These are phyloP conservation scores for Torulaspora globosa DNA, from an alignment of 1,139 yeast species.

Conservation along the genomic window DNA sequence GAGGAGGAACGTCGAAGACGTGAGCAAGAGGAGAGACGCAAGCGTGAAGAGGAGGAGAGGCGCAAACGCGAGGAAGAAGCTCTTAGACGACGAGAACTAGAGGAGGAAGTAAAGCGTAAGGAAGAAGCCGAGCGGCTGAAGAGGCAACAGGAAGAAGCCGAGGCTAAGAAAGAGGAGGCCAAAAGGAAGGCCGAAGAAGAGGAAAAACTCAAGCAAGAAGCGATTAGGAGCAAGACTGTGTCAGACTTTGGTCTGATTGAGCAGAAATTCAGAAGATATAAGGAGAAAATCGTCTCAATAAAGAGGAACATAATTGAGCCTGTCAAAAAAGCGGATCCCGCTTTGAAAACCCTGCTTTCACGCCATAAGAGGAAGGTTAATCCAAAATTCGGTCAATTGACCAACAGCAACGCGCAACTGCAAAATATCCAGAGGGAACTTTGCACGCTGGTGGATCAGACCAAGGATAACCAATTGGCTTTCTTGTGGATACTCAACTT, in stretches of 20 bases:
- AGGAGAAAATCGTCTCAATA: conserved; percentile 53
- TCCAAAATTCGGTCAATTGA: conserved; percentile 87
- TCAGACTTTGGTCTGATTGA: conserved; percentile 39
- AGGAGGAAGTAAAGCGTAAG: conserved; percentile 14
- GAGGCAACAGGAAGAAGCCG: conserved; percentile 11
- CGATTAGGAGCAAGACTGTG: conserved; percentile 13
- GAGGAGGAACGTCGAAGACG: conserved; percentile 19
- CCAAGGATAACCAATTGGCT: conserved; percentile 48
- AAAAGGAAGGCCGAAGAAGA: conserved; percentile 18
- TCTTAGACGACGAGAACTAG: conserved; percentile 8
- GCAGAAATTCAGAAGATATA: conserved; percentile 48
- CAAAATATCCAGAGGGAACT: conserved; percentile 51
- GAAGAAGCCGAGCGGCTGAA: conserved; percentile 12
- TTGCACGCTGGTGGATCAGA: conserved; percentile 44
- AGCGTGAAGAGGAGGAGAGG: conserved; percentile 17
- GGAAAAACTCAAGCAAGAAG: conserved; percentile 19
- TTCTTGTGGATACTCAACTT: conserved; percentile 74
- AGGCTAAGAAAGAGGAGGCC: conserved; percentile 11
- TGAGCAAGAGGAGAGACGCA: conserved; percentile 17
- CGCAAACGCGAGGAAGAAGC: conserved; percentile 18
- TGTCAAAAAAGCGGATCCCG: conserved; percentile 45
- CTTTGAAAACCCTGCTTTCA: conserved; percentile 40
- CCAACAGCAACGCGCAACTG: conserved; percentile 64
- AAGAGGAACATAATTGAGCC: conserved; percentile 53
- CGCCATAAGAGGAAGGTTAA: conserved; percentile 67